A percentile compares a stretch with the other conserved stretches of the same genome.
Conservation (phyloP, 306 rosid genomes). For the Trichosanthes cucumerina region DNA sequence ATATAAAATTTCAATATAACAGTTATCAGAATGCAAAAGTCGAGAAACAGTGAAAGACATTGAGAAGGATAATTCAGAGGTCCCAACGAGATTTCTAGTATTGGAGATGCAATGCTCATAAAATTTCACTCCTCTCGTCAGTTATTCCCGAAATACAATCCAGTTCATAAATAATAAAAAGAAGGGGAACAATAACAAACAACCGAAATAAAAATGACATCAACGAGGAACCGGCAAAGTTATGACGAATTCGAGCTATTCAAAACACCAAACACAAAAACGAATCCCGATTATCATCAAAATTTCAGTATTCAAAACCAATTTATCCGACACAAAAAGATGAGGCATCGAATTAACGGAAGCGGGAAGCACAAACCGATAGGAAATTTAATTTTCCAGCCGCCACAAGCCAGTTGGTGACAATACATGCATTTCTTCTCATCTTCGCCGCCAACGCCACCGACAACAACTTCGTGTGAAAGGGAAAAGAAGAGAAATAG, state of each 20-base stretch:
- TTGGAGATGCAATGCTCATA: neutral
- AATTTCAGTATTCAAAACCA: neutral
- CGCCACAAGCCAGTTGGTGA: constrained; percentile 11
- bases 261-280: neutral
- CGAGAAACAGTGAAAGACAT: neutral
- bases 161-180: neutral
- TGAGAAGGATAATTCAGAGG: neutral
- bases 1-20: neutral
- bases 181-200: neutral
- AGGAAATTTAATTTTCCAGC: constrained; percentile 19
- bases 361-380: constrained; percentile 20
- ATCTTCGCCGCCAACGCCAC: constrained; percentile 8
- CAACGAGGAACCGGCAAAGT: neutral
- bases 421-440: constrained; percentile 17
- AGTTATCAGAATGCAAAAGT: neutral
- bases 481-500: neutral
- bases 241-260: neutral
- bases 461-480: neutral
- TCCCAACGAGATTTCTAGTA: neutral
- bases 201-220: neutral
- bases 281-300: neutral
- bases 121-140: neutral
- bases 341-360: neutral
- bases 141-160: neutral
- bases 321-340: neutral